Conservation (phyloP, 2,329 filamentous ascomycete species). For the Balansia obtecta region DNA sequence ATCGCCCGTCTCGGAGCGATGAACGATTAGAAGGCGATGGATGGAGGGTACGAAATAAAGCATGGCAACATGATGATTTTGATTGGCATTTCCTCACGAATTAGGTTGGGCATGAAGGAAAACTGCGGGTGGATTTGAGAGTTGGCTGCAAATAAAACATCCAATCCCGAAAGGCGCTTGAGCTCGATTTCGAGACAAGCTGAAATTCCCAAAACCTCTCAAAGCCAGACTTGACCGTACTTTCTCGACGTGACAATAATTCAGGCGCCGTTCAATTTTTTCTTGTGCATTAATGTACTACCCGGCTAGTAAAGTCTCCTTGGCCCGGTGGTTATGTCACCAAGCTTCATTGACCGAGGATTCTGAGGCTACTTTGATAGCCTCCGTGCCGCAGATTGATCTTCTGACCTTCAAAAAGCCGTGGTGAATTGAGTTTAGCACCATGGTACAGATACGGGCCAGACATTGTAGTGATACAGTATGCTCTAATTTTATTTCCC, state of each 20-base stretch:
- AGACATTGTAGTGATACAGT: constrained; percentile 27
- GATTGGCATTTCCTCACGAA: constrained; percentile 12
- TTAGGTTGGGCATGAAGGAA: constrained; percentile 22
- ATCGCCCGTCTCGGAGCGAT: no score
- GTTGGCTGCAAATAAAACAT: constrained; percentile 31
- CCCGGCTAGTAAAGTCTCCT: constrained; percentile 46
- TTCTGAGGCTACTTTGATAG: constrained; percentile 46
- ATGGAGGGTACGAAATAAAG: neutral
- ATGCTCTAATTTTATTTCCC: neutral
- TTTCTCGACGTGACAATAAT: constrained; percentile 8
- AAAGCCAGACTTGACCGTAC: constrained; percentile 7
- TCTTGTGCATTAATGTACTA: neutral
- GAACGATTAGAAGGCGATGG: neutral
- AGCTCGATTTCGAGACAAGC: constrained; percentile 31
- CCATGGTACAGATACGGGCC: constrained; percentile 57
- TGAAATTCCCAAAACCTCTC: constrained; percentile 10
- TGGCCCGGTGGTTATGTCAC: constrained; percentile 23
- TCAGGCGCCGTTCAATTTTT: constrained; percentile 4
- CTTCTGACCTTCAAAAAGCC: constrained; percentile 46
- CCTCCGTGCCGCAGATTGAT: constrained; percentile 46
- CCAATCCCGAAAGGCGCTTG: constrained; percentile 32
- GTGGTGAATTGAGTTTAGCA: constrained; percentile 39
- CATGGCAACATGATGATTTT: constrained; percentile 7
- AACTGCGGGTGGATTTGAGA: constrained; percentile 23
- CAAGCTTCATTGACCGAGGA: constrained; percentile 30